phyloP scores from a whole-genome alignment of 2,329 filamentous ascomycete species.

The Epichloe typhina region DNA sequence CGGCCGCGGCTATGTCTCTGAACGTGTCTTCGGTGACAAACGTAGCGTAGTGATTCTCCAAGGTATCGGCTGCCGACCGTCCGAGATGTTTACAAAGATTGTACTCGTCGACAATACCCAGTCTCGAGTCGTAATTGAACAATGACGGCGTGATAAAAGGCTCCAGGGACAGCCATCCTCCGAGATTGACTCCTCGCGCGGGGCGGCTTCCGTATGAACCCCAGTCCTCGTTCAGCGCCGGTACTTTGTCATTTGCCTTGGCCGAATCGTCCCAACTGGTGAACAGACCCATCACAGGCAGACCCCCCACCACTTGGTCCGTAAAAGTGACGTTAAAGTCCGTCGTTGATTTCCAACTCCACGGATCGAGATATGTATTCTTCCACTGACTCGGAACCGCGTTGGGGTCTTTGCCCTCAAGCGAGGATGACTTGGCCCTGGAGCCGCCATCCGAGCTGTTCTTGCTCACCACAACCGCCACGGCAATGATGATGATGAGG shows the following conservation, averaged over 20 bases:
- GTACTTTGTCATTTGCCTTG: slow-evolving; percentile 65
- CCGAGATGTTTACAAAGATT: slow-evolving; percentile 65
- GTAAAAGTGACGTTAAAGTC: slow-evolving; percentile 96
- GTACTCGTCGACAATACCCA: slow-evolving; percentile 76
- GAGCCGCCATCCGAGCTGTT: slow-evolving; percentile 31
- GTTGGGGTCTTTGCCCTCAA: slow-evolving; percentile 39
- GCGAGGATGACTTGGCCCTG: slow-evolving; percentile 17
- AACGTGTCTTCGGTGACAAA: slow-evolving; percentile 83
- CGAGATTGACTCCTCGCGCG: slow-evolving; percentile 81
- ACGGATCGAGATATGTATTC: slow-evolving; percentile 75
- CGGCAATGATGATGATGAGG: slow-evolving; percentile 53
- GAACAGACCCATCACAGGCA: slow-evolving; percentile 85
- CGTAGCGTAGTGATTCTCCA: slow-evolving; percentile 86
- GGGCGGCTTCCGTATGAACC: slow-evolving; percentile 63
- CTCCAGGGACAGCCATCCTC: slow-evolving; percentile 87
- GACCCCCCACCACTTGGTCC: slow-evolving; percentile 67
- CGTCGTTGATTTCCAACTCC: slow-evolving; percentile 76
- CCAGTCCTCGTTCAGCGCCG: slow-evolving; percentile 63
- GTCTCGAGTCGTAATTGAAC: slow-evolving; percentile 52
- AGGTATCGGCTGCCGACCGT: slow-evolving; percentile 44
- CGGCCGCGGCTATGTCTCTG: slow-evolving; percentile 69
- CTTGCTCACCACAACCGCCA: slow-evolving; percentile 52
- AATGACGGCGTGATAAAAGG: slow-evolving; percentile 92
- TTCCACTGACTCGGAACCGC: slow-evolving; percentile 53
- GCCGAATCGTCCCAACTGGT: slow-evolving; percentile 75